Conservation (phyloP, 768 basidiomycete genomes). For the Mycena leptocephala region DNA sequence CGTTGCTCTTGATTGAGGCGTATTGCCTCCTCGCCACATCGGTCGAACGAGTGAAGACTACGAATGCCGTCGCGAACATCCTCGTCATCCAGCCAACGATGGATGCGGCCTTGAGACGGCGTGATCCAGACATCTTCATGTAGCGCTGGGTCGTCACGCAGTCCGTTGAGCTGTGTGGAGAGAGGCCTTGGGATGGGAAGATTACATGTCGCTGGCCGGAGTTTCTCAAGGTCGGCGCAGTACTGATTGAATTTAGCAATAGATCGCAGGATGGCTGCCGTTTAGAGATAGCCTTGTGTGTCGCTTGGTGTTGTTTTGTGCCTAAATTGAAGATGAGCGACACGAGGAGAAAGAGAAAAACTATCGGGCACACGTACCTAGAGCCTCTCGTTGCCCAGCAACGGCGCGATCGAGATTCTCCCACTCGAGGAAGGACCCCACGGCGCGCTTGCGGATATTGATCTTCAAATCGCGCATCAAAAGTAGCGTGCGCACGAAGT, state of each 20-base stretch:
- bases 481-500: constrained; percentile 51
- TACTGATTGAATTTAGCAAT: too few species aligned
- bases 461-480: too few species aligned
- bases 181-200: constrained; percentile 48
- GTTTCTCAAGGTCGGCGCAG: too few species aligned
- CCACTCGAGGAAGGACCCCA: constrained; percentile 46
- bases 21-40: constrained; percentile 39
- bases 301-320: constrained; percentile 51
- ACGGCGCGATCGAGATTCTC: constrained; percentile 44
- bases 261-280: constrained; percentile 32
- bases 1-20: constrained; percentile 34
- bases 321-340: not conserved
- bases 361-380: constrained; percentile 39
- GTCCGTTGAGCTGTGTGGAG: constrained; percentile 43
- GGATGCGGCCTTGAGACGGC: constrained; percentile 22
- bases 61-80: constrained; percentile 29
- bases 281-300: constrained; percentile 45
- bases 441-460: constrained; percentile 42
- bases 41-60: constrained; percentile 27
- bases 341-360: constrained; percentile 43
- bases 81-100: constrained; percentile 52
- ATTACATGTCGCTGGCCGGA: constrained; percentile 30
- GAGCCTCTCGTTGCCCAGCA: constrained; percentile 35
- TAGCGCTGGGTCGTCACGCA: constrained; percentile 43
- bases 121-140: constrained; percentile 58